Evolutionary conservation across 805 yeast species (phyloP).

Genomic region (Deakozyma indianensis): DNA sequence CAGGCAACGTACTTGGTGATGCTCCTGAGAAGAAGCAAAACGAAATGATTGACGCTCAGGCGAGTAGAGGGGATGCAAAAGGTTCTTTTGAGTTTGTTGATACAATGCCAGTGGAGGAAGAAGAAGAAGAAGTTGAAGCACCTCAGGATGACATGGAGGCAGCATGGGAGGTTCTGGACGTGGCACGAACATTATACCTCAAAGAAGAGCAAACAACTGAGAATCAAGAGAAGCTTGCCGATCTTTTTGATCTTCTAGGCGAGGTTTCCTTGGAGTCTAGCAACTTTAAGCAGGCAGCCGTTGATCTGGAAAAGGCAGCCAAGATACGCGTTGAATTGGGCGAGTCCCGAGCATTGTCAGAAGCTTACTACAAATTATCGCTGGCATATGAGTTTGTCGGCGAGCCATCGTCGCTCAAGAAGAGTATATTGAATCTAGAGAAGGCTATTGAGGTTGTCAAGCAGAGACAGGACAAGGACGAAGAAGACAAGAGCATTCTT

Average conservation of each 20-base stretch:
- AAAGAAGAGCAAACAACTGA: conserved; percentile 20
- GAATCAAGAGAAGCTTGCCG: conserved; percentile 44
- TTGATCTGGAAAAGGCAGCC: conserved; percentile 49
- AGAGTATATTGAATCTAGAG: conserved; percentile 41
- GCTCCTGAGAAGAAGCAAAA: conserved; percentile 16
- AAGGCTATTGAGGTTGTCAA: conserved; percentile 38
- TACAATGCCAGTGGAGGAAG: conserved; percentile 16
- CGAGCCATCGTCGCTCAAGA: conserved; percentile 34
- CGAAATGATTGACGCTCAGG: neutral
- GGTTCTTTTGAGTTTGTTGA: conserved; percentile 2
- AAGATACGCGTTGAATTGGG: conserved; percentile 39
- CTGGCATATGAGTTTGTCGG: conserved; percentile 60
- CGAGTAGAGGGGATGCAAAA: neutral
- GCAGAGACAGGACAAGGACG: conserved; percentile 23
- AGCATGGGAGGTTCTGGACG: conserved; percentile 78
- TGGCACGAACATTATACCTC: conserved; percentile 55
- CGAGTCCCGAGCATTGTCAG: conserved; percentile 46
- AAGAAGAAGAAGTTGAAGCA: conserved; percentile 22
- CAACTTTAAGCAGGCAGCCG: conserved; percentile 64
- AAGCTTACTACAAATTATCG: conserved; percentile 68
- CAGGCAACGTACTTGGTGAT: conserved; percentile 64
- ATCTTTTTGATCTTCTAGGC: conserved; percentile 67
- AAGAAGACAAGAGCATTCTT: conserved; percentile 24
- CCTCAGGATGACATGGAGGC: conserved; percentile 66
- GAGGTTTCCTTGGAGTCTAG: conserved; percentile 80